Evolutionary conservation across 768 basidiomycete species (phyloP), one percentile per base, ranked within the genome.

Genomic region (Pleurotus citrinopileatus): DNA sequence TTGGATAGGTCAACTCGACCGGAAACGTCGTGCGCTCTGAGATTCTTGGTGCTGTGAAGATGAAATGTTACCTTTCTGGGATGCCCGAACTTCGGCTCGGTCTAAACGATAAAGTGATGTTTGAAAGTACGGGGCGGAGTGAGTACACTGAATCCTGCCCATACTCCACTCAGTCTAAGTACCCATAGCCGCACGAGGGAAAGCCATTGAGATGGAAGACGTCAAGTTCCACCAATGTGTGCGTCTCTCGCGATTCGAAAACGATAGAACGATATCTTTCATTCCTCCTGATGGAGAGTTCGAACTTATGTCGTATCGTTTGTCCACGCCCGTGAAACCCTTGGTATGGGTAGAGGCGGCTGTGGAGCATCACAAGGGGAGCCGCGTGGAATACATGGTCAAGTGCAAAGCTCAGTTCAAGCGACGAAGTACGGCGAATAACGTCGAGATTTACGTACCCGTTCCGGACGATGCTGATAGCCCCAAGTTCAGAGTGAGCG

Each of bases 151-250:
- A 19, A 22, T 27, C 13, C 13, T 26, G 13, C 29, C 27, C 56
- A 34, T 15, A 15, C 40, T 54, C 23, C 22, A 27, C 25, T 26
- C 55, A 55, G 59, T 56, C 27, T 47, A 17, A 37, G 10, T 12
- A 23, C 13, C 23, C 43, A 26, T 68, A 87, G 92, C 93, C 20
- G 87, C 94, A 0, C 84, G 96, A 10, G 96, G 96, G 10, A 99
- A 98, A 71, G 89, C 97, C 2, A 97, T 99, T 61, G 97, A 99
- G 72, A 97, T 99, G 91, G 97, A 99, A 68, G 97, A 98, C 63
- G 93, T 98, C 74, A 98, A 98, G 69, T 99, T 99, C 75, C 97
- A 99, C 66, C 97, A 99, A 78, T 99, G 97, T 64, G 97, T 98
- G 9, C 92, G 97, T 8, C 80, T 99, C 20, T 89, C 94, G 8